Percentiles rank a stretch among this genome's conserved stretches.
Evolutionary conservation across 2,329 filamentous ascomycete species (phyloP).

Genomic region (Whalleya microplaca): DNA sequence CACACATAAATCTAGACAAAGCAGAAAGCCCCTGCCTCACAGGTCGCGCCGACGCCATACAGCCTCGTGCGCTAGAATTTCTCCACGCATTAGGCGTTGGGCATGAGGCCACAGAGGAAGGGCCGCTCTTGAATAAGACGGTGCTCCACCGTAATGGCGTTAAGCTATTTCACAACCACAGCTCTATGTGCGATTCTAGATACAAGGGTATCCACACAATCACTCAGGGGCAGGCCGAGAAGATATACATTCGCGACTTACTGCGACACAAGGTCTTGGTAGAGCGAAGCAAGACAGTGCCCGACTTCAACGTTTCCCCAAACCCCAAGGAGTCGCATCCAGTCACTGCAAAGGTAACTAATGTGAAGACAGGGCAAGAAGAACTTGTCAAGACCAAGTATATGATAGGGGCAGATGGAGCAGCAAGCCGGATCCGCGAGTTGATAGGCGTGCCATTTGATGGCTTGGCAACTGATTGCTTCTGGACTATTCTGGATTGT

Average conservation of each 20-base stretch:
- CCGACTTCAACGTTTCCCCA: slow-evolving; percentile 20
- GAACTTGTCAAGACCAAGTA: slow-evolving; percentile 37
- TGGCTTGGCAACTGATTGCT: slow-evolving; percentile 38
- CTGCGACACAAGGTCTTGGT: slow-evolving; percentile 38
- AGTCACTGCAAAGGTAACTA: slow-evolving; percentile 25
- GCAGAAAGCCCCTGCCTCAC: slow-evolving; percentile 31
- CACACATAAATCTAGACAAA: slow-evolving; percentile 29
- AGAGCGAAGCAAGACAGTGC: slow-evolving; percentile 32
- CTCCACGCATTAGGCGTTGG: slow-evolving; percentile 20
- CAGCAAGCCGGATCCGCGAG: slow-evolving; percentile 37
- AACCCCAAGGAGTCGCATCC: slow-evolving; percentile 15
- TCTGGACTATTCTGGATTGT: slow-evolving; percentile 40
- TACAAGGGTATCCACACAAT: slow-evolving; percentile 42
- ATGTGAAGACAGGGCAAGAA: slow-evolving; percentile 25
- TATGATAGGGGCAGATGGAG: slow-evolving; percentile 38
- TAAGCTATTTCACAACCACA: slow-evolving; percentile 31
- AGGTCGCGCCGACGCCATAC: slow-evolving; percentile 24
- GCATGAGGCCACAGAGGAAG: slow-evolving; percentile 38
- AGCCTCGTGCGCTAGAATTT: slow-evolving; percentile 23
- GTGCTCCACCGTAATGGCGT: slow-evolving; percentile 37
- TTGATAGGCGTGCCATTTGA: slow-evolving; percentile 36
- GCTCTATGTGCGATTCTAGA: slow-evolving; percentile 39
- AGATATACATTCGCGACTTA: slow-evolving; percentile 42
- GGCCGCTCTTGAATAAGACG: slow-evolving; percentile 37
- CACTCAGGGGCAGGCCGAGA: slow-evolving; percentile 42